Base-by-base conservation (phyloP, 2,329 filamentous ascomycete genomes). In the Fusarium torreyae region DNA sequence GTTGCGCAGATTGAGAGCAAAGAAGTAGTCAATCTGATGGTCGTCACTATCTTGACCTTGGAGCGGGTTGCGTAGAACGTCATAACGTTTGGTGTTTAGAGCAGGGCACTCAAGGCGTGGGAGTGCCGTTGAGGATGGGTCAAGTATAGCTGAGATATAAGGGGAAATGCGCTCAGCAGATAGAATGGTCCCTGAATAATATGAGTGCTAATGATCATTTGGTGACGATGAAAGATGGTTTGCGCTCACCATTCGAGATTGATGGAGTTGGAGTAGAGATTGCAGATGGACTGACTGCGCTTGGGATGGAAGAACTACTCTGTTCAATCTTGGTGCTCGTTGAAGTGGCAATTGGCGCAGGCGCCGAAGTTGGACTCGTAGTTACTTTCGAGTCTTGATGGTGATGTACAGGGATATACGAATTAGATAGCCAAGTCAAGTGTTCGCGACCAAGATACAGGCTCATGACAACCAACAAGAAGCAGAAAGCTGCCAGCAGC, bases 1-100 rank as follows among this genome's bases (percentile, higher is more conserved):
- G 57, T 88, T 74, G 34, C 83, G 80, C 15, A 89, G 73, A 66
- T 89, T 80, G 28, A 89, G 77, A 0, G 86, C 85, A 61, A 89
- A 87, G 73, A 85, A 85, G 72, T 84, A 87, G 3, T 76, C 73
- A 15, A 75, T 67, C 2, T 53, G 60, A 1, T 56, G 31, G 1
- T 46, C 22, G 15, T 11, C n/a, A 2, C 5, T 40, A 3, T 9
- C 15, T 18, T 31, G 26, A 0, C 2, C 17, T 18, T 55, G 26
- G 14, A 48, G 33, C 8, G 46, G 1, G 15, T 42, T 20, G 31
- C 63, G 57, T 0, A 79, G 68, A 20, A 69, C 38, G 1, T 64
- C 56, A 33, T 80, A 77, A 53, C 74, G 49, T 9, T 55, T 36
- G 5, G 44, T 22, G 17, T 74, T 60, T 1, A 72, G 6, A 14